Evolutionary conservation across 768 basidiomycete species (phyloP), one percentile per base, ranked within the genome.

Genomic region (Calocera viscosa): DNA sequence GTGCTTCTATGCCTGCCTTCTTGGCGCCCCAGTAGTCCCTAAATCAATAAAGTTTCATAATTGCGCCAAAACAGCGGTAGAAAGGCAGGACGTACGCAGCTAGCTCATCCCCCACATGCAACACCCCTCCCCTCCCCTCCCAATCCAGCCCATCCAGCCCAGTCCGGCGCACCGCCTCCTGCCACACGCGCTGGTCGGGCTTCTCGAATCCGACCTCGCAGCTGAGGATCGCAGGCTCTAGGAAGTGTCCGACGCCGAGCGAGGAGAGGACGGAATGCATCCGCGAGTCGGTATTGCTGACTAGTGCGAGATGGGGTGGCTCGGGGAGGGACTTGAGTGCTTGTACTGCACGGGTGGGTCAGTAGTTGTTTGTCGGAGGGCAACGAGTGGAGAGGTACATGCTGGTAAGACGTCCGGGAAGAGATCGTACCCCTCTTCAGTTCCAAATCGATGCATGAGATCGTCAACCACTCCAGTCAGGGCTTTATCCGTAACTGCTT

Each of bases 91-190:
- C 53, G 30, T 26, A 60, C 53, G 53, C 53, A 30, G 53, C 53
- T 5, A 60, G 30, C 53, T 60, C 53, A 60, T 60, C 53, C 53
- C 53, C 53, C 24, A 60, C 53, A 60, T 60, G 53, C 53, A 60
- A 19, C 53, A 60, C 53, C 53, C 53, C 53, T 32, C 30, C 30
- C 30, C 53, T 60, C 53, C 53, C 53, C 53, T 60, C 53, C 53
- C 53, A 60, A 60, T 60, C 53, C 2, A 60, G 53, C 22, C 53
- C 53, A 5, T 60, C 53, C 2, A 60, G 16, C 53, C 53, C 53
- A 32, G 26, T 28, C 53, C 53, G 11, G 11, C 53, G 24, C 26
- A 60, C 53, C 24, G 53, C 53, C 53, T 60, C 53, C 53, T 60
- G 5, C 53, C 53, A 60, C 10, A 60, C 53, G 14, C 53, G 11